Evolutionary conservation across 306 rosid genomes (phyloP).

Genomic region (Hylodesmum podocarpum): DNA sequence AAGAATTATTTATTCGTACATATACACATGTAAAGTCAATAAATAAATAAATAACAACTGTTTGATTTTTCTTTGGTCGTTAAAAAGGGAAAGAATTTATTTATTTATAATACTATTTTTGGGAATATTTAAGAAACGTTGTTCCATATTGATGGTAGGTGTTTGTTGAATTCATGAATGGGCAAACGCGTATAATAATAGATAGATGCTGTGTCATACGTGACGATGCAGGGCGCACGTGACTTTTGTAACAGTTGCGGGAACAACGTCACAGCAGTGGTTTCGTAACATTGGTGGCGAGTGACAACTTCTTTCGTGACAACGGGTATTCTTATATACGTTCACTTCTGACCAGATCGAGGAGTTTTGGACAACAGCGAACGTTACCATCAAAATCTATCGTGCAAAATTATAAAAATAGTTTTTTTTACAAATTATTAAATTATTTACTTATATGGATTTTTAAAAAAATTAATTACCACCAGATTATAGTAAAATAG

Average conservation of each 20-base stretch:
- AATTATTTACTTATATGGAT: too few relatives aligned
- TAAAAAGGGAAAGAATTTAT: too few relatives aligned
- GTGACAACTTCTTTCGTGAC: neutral
- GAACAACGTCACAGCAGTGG: neutral
- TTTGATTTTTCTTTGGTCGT: too few relatives aligned
- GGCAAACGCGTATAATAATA: neutral
- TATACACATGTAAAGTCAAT: too few relatives aligned
- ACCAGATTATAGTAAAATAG: too few relatives aligned
- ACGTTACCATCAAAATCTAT: neutral
- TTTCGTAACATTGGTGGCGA: neutral
- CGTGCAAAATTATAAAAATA: too few relatives aligned
- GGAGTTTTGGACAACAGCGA: neutral
- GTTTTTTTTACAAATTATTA: too few relatives aligned
- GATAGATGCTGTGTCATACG: conserved; percentile 22
- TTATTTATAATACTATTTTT: too few relatives aligned
- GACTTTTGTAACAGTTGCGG: neutral
- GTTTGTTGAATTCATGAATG: neutral
- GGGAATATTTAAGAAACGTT: neutral
- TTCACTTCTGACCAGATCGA: neutral
- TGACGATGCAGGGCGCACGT: conserved; percentile 11
- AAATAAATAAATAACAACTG: too few relatives aligned
- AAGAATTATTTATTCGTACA: too few relatives aligned
- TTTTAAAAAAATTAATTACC: too few relatives aligned
- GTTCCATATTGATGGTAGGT: neutral
- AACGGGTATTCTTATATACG: neutral